Evolutionary conservation across 805 yeast genomes (phyloP).

Genomic region (Pichia kluyveri): DNA sequence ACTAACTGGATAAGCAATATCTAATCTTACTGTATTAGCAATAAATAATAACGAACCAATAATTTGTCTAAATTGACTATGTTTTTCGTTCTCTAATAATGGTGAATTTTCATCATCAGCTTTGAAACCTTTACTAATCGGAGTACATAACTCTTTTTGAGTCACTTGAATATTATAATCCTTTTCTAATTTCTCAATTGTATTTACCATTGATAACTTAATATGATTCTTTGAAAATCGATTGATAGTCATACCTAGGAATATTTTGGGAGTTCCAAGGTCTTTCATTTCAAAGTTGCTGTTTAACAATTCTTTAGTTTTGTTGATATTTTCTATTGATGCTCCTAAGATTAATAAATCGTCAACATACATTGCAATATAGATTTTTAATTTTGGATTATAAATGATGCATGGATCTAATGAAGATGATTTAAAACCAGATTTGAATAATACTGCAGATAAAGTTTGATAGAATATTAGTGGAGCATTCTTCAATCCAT

Average conservation of each 20-base stretch:
- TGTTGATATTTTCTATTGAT: background rate
- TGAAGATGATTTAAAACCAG: background rate
- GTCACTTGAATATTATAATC: background rate
- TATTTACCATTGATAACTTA: no score
- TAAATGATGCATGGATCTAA: conserved; percentile 4
- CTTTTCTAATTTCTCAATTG: background rate
- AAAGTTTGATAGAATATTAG: background rate
- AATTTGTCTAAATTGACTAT: background rate
- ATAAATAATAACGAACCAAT: conserved; percentile 4
- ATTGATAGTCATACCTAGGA: background rate
- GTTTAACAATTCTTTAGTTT: background rate
- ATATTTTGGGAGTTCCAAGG: background rate
- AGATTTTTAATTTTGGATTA: background rate
- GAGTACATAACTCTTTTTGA: background rate
- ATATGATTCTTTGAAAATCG: no score
- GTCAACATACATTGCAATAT: background rate
- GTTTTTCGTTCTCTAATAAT: background rate
- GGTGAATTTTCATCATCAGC: background rate
- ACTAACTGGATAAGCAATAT: conserved; percentile 3
- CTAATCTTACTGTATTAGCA: conserved; percentile 7
- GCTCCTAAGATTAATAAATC: background rate
- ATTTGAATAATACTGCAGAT: background rate
- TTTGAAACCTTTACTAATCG: conserved; percentile 1
- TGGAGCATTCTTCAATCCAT: conserved; percentile 3
- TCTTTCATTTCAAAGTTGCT: conserved; percentile 2